These are phyloP conservation scores for Corynascus novoguineensis DNA, from an alignment of 495 filamentous ascomycete species.

Conservation along the genomic window DNA sequence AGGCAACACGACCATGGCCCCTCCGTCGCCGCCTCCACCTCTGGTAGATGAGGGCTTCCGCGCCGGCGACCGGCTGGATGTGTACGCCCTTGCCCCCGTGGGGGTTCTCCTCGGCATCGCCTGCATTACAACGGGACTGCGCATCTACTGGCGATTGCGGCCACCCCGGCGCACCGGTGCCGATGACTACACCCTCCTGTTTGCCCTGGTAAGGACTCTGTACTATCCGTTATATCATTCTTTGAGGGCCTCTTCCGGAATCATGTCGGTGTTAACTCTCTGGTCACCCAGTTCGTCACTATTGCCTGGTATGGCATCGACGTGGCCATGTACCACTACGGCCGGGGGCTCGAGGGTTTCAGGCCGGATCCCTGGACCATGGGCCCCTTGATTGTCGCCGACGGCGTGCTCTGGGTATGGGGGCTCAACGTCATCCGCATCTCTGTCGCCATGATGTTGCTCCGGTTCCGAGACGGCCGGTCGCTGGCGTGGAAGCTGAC, in stretches of 20 bases:
- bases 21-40: neutral
- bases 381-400: neutral
- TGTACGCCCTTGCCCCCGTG: neutral
- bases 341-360: conserved; percentile 3
- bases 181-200: conserved; percentile 1
- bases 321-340: conserved; percentile 4
- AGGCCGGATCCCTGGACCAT: neutral
- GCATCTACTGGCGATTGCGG: conserved; percentile 2
- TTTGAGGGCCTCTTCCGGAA: no score
- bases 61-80: neutral
- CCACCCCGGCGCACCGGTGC: neutral
- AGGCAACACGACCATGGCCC: neutral
- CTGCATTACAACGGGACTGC: neutral
- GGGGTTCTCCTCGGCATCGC: conserved; percentile 3
- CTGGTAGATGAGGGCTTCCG: neutral
- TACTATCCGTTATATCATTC: neutral
- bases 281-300: neutral
- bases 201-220: neutral
- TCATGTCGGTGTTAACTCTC: no score
- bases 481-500: conserved; percentile 3
- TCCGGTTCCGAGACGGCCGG: neutral
- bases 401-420: conserved; percentile 8
- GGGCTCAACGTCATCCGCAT: conserved; percentile 5
- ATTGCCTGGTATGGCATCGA: conserved; percentile 4
- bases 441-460: conserved; percentile 1